Evolutionary conservation across 2,329 filamentous ascomycete genomes (phyloP).

Genomic region (Sarocladium brachiariae): DNA sequence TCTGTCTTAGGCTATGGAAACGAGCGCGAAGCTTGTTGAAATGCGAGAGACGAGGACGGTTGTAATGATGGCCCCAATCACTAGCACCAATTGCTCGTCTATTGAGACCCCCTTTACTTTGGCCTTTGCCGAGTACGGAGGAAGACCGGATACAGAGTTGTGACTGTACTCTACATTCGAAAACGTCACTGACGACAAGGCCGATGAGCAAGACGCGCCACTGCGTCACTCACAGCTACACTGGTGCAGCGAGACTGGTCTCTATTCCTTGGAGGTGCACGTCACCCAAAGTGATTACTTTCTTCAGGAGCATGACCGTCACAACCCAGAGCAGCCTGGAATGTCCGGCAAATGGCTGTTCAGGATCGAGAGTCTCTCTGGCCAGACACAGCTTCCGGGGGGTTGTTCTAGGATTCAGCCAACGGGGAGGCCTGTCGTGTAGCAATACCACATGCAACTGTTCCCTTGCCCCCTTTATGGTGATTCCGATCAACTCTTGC

Average conservation of each 20-base stretch:
- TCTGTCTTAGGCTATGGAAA: conserved; percentile 26
- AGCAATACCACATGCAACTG: conserved; percentile 33
- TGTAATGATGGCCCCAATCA: too few species aligned
- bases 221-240: conserved; percentile 26
- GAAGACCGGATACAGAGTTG: conserved; percentile 55
- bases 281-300: conserved; percentile 6
- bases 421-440: conserved; percentile 45
- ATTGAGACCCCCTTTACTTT: conserved; percentile 37
- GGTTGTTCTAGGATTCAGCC: conserved; percentile 49
- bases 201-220: conserved; percentile 2
- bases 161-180: conserved; percentile 55
- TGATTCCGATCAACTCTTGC: not conserved
- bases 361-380: conserved; percentile 36
- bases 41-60: too few species aligned
- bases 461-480: not conserved
- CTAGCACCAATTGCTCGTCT: not conserved
- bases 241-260: conserved; percentile 13
- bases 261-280: conserved; percentile 9
- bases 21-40: too few species aligned
- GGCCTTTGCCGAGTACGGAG: conserved; percentile 55
- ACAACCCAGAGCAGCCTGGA: conserved; percentile 14
- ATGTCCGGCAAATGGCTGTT: conserved; percentile 55
- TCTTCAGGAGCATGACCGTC: not conserved
- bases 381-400: conserved; percentile 30
- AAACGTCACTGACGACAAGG: conserved; percentile 15